These are phyloP conservation scores for Phytopythium litorale DNA, from an alignment of 352 stramenopile genomes.

Conservation along the genomic window DNA sequence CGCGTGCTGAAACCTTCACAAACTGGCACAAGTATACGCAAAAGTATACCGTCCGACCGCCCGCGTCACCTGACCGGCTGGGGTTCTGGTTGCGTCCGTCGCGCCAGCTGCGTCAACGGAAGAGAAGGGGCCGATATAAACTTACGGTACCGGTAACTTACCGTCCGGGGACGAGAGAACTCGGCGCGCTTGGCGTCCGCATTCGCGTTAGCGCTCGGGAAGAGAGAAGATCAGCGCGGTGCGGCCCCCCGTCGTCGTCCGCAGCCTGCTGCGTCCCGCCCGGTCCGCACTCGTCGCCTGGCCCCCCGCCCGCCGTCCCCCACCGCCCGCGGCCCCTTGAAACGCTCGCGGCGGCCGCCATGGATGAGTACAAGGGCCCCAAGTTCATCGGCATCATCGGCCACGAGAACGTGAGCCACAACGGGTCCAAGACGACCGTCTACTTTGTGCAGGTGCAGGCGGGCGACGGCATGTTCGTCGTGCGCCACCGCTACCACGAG, in stretches of 20 bases:
- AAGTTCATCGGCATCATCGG: slow-evolving; percentile 87
- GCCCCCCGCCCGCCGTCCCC: background rate
- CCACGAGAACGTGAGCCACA: slow-evolving; percentile 85
- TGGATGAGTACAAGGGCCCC: slow-evolving; percentile 41
- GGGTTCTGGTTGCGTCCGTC: background rate
- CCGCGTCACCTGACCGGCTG: background rate
- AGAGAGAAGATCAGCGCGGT: slow-evolving; percentile 3
- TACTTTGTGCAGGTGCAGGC: slow-evolving; percentile 84
- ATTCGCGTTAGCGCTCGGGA: background rate
- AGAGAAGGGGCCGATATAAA: slow-evolving; percentile 5
- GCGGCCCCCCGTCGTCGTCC: background rate
- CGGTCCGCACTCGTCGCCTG: background rate
- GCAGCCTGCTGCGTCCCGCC: background rate
- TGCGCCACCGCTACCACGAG: slow-evolving; percentile 83
- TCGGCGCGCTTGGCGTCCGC: too few species aligned
- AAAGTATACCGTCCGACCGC: background rate
- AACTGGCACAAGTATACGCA: background rate
- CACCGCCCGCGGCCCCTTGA: background rate
- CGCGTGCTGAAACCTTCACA: too few species aligned
- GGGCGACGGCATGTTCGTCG: slow-evolving; percentile 72
- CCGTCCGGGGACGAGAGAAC: background rate
- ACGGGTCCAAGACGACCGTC: slow-evolving; percentile 84
- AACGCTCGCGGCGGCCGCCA: slow-evolving; percentile 22
- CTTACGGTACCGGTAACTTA: background rate
- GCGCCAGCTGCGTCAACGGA: slow-evolving; percentile 6